Evolutionary conservation across 495 filamentous ascomycete genomes (phyloP).

Genomic region (Hypoxylon subgilvum): DNA sequence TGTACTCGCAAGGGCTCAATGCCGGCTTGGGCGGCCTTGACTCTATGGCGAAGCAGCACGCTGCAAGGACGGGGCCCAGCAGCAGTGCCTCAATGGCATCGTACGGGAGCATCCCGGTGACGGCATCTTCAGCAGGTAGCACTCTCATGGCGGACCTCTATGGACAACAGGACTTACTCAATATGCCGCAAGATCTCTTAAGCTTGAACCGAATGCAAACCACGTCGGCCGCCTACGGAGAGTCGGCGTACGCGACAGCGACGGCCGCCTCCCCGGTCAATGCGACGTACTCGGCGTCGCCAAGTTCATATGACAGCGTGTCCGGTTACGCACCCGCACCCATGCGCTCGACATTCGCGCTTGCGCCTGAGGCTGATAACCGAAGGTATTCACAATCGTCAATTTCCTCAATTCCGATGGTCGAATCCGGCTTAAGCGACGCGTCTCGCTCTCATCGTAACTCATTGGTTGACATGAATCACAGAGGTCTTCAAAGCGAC

Average conservation of each 20-base stretch:
- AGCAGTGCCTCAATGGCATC: conserved; percentile 73
- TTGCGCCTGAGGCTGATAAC: conserved; percentile 64
- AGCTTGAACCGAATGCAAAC: conserved; percentile 59
- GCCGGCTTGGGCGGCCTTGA: conserved; percentile 55
- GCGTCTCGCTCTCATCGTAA: conserved; percentile 55
- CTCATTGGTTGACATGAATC: conserved; percentile 66
- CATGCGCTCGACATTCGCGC: conserved; percentile 63
- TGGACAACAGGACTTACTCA: conserved; percentile 72
- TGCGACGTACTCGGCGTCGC: conserved; percentile 70
- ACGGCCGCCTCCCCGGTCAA: conserved; percentile 66
- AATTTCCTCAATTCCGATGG: conserved; percentile 65
- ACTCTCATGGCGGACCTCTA: conserved; percentile 70
- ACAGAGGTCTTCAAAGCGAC: conserved; percentile 65
- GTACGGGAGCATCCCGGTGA: conserved; percentile 69
- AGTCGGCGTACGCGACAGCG: conserved; percentile 55
- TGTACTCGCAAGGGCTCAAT: conserved; percentile 62
- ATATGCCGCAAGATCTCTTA: conserved; percentile 74
- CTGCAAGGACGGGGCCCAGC: conserved; percentile 62
- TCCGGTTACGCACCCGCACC: conserved; percentile 66
- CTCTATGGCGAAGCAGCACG: conserved; percentile 54
- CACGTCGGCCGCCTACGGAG: conserved; percentile 57
- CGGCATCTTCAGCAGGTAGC: conserved; percentile 75
- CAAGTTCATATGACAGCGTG: conserved; percentile 68
- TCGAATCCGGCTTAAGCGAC: conserved; percentile 47
- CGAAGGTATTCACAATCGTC: conserved; percentile 91